Evolutionary conservation across 495 filamentous ascomycete genomes (phyloP), one percentile per base, ranked within the genome.

Genomic region (Neurospora sp.): DNA sequence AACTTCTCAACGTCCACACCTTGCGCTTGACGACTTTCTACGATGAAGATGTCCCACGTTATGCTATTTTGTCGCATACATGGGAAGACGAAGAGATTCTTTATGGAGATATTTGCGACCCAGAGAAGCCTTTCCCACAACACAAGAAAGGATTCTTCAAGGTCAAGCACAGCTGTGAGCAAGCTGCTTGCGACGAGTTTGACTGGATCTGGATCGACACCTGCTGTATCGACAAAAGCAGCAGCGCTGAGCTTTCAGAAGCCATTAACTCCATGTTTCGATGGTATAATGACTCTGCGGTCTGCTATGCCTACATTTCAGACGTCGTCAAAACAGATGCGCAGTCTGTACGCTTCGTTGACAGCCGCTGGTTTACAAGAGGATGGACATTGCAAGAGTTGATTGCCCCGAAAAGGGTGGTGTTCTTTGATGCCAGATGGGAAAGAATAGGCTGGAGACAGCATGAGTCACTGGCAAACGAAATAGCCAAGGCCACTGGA

Each of bases 361-460:
- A 68, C 40, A 74, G 73, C 38, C 42, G 73, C 27, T 80, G 77
- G 77, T 80, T 80, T 53, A 75, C 66, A 5, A 70, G 77, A 0
- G 76, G 75, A 4, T 80, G 77, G 77, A 79, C 77, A 0, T 70
- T 80, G 0, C 78, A 77, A 20, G 78, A 80, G 20, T 71, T 80
- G 22, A 66, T 80, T 0, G 77, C 78, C 0, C 78, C 78, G 1
- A 37, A 41, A 3, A 75, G 66, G 11, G 31, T 79, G 1, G 71
- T 76, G 1, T 79, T 80, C 27, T 80, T 73, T 22, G 74, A 71
- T 37, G 35, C 5, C 40, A 69, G 66, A 7, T 80, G 77, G 78
- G 38, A 73, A 22, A n/a, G 1, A 10, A 20, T 16, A 69, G 73
- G 37, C 41, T 37, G 69, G 37, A 46, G 22, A 70, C 79, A 40